Percentiles rank a stretch among this genome's conserved stretches.
phyloP scores from a whole-genome alignment of 148 eudicot genomes.

The Beta vulgaris region DNA sequence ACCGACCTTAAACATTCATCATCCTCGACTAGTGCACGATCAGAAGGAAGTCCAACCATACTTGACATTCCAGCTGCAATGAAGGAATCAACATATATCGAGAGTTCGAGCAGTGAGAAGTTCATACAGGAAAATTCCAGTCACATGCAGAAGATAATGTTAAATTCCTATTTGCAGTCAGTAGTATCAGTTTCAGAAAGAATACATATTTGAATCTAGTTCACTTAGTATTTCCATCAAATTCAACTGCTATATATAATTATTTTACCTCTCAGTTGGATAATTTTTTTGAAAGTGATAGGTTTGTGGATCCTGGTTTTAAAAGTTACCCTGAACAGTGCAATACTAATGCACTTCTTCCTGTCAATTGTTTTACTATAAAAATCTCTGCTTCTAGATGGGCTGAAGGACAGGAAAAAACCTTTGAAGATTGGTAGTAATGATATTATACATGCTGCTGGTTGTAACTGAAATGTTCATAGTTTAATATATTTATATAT shows the following conservation, averaged over 20 bases:
- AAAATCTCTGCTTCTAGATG: background rate
- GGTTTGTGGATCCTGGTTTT: background rate
- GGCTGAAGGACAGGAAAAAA: background rate
- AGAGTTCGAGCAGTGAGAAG: background rate
- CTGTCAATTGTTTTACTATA: background rate
- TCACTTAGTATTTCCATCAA: background rate
- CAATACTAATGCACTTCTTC: background rate
- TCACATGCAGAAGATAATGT: background rate
- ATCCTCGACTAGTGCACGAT: conserved; percentile 83
- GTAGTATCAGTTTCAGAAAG: background rate
- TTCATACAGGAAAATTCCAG: background rate
- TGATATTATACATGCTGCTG: background rate
- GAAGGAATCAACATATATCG: background rate
- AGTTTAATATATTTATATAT: background rate
- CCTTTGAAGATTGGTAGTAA: background rate
- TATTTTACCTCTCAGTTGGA: conserved; percentile 1
- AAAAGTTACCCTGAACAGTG: background rate
- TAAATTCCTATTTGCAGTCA: background rate
- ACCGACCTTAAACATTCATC: conserved; percentile 82
- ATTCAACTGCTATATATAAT: background rate
- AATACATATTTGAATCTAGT: background rate
- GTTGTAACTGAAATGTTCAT: background rate
- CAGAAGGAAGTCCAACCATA: conserved; percentile 96
- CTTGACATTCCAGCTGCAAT: conserved; percentile 66
- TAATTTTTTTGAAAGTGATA: background rate